phyloP scores from a whole-genome alignment of 495 filamentous ascomycete species.

The Penicillium paxilli region DNA sequence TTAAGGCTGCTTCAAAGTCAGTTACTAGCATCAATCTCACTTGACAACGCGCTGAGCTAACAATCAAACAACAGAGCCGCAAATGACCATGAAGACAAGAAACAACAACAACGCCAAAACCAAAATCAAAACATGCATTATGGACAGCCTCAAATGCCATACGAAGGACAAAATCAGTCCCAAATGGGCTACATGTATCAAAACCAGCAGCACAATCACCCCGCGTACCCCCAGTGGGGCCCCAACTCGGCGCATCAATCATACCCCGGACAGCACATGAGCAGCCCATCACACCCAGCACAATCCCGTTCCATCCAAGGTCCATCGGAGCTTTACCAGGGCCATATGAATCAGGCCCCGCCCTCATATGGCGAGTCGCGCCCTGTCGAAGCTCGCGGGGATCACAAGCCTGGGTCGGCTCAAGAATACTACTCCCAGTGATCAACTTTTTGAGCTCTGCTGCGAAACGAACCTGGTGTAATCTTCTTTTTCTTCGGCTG shows the following conservation, averaged over 20 bases:
- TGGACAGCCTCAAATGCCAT: not conserved
- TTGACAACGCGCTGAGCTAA: not conserved
- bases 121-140: not conserved
- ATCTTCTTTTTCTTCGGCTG: not conserved
- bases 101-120: conserved; percentile 5
- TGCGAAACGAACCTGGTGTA: not conserved
- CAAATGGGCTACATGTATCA: not conserved
- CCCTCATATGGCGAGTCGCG: not conserved
- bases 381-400: not conserved
- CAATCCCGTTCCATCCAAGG: not conserved
- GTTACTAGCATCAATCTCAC: not conserved
- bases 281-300: too few species aligned
- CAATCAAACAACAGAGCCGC: conserved; percentile 1
- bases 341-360: not conserved
- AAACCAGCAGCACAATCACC: not conserved
- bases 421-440: not conserved
- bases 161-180: not conserved
- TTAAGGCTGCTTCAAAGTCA: conserved; percentile 16
- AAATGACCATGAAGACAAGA: conserved; percentile 12
- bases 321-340: not conserved
- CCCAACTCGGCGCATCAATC: not conserved
- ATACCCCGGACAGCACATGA: not conserved
- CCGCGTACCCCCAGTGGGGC: not conserved
- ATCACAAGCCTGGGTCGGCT: not conserved
- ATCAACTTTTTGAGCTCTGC: not conserved